Conservation (phyloP, 352 stramenopile species). For the Phytophthora chlamydospora region DNA sequence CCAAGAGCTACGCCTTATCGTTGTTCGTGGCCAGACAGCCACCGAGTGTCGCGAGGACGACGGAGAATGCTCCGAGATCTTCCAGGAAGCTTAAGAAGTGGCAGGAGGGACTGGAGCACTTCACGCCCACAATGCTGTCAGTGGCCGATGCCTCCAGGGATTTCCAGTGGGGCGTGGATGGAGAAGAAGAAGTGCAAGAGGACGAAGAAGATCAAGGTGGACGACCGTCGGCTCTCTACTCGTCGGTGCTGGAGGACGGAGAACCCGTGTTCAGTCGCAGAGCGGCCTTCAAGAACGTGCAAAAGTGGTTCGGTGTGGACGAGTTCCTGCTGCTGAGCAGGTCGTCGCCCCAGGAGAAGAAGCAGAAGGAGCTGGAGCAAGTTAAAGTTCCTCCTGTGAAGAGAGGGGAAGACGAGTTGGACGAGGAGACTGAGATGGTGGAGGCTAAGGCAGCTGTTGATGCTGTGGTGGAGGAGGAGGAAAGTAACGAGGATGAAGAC, state of each 20-base stretch:
- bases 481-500: constrained; percentile 17
- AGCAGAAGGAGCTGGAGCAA: constrained; percentile 23
- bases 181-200: constrained; percentile 1
- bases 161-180: constrained; percentile 38
- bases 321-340: constrained; percentile 69
- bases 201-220: neutral
- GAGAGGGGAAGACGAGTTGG: neutral
- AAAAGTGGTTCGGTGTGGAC: constrained; percentile 77
- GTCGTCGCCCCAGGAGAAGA: constrained; percentile 19
- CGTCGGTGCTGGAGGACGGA: constrained; percentile 27
- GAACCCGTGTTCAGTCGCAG: constrained; percentile 31
- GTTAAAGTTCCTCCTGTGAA: neutral
- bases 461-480: neutral
- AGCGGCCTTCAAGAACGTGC: constrained; percentile 45
- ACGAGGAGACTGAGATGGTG: neutral
- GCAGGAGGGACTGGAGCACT: constrained; percentile 73
- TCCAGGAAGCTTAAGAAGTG: constrained; percentile 50
- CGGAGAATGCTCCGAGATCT: neutral
- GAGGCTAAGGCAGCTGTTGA: neutral
- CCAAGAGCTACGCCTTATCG: constrained; percentile 54
- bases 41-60: neutral
- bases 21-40: constrained; percentile 41
- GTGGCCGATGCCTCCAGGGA: constrained; percentile 60
- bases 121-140: constrained; percentile 80
- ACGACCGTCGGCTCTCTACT: constrained; percentile 8